Conservation (phyloP, 2,329 filamentous ascomycete species). For the Ascochyta koolunga region DNA sequence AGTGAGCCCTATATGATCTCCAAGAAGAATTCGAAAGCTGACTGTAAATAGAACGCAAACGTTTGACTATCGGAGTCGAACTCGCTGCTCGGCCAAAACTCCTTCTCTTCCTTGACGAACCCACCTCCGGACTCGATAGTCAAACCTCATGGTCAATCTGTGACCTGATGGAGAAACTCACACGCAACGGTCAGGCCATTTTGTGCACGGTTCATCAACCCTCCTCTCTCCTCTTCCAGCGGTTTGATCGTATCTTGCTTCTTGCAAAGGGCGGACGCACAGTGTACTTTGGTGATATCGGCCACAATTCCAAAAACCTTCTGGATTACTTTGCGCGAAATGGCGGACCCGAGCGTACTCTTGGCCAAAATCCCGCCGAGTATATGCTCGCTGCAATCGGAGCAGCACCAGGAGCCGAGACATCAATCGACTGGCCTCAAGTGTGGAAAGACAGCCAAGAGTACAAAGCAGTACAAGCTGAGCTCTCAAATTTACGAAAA, state of each 20-base stretch:
- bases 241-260: slow-evolving; percentile 81
- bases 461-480: slow-evolving; percentile 37
- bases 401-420: slow-evolving; percentile 36
- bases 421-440: slow-evolving; percentile 48
- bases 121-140: slow-evolving; percentile 78
- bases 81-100: slow-evolving; percentile 43
- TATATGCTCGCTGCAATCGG: slow-evolving; percentile 67
- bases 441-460: slow-evolving; percentile 46
- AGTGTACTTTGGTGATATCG: slow-evolving; percentile 81
- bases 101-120: slow-evolving; percentile 60
- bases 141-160: slow-evolving; percentile 64
- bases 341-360: slow-evolving; percentile 66
- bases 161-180: slow-evolving; percentile 83
- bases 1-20: slow-evolving; percentile 37
- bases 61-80: slow-evolving; percentile 64
- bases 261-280: slow-evolving; percentile 76
- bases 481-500: slow-evolving; percentile 49
- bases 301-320: slow-evolving; percentile 68
- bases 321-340: slow-evolving; percentile 76
- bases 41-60: slow-evolving; percentile 58
- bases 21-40: background rate
- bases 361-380: slow-evolving; percentile 75
- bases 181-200: slow-evolving; percentile 78
- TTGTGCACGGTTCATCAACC: slow-evolving; percentile 95
- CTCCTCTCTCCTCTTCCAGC: slow-evolving; percentile 88